Evolutionary conservation across 768 basidiomycete species (phyloP).

Genomic region (Clitopilus passeckerianus): DNA sequence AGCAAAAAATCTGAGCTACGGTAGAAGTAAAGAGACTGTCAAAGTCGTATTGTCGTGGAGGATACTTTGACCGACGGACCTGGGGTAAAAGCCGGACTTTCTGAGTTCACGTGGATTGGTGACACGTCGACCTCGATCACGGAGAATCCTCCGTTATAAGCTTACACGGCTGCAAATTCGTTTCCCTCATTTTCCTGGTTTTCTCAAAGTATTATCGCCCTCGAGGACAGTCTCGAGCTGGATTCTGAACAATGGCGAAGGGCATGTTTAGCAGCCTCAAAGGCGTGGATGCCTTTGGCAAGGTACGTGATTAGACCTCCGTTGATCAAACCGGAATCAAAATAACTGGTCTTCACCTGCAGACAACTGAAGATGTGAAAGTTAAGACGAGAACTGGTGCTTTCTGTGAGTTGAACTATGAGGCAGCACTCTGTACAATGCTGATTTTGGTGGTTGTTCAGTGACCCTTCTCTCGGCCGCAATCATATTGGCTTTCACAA

Average conservation of each 20-base stretch:
- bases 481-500: constrained; percentile 87
- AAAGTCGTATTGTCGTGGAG: background rate
- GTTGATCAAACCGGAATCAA: background rate
- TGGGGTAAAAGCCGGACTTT: constrained; percentile 3
- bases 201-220: constrained; percentile 11
- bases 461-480: constrained; percentile 91
- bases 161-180: constrained; percentile 6
- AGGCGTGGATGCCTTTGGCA: constrained; percentile 98
- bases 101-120: constrained; percentile 22
- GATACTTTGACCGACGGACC: background rate
- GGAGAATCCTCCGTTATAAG: constrained; percentile 7
- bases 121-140: constrained; percentile 27
- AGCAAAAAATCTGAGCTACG: too few species aligned
- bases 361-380: constrained; percentile 99
- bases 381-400: constrained; percentile 96
- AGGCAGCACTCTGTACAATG: background rate
- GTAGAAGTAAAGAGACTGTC: background rate
- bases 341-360: constrained; percentile 2
- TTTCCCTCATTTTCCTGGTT: constrained; percentile 18
- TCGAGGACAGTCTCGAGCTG: constrained; percentile 27
- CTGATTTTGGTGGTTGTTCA: constrained; percentile 24
- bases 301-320: constrained; percentile 50
- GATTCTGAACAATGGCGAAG: constrained; percentile 61
- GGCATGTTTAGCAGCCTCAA: constrained; percentile 74
- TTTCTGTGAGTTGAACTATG: constrained; percentile 52